Percentiles rank a stretch among this genome's conserved stretches.
phyloP scores from a whole-genome alignment of 345 rosid genomes.

The Alliaria petiolata region DNA sequence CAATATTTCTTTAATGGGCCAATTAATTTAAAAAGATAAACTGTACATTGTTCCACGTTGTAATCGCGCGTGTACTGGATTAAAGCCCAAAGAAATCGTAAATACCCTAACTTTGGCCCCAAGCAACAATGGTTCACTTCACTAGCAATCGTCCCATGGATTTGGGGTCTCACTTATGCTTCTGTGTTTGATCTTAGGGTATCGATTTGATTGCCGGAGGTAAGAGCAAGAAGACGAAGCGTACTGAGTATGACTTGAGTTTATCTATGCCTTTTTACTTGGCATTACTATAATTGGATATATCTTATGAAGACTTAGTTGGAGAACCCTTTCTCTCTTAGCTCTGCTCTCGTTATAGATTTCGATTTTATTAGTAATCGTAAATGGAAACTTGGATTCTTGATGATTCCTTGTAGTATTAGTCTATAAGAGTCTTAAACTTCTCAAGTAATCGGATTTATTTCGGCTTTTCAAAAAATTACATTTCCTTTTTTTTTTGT shows the following conservation, averaged over 20 bases:
- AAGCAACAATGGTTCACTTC: no score
- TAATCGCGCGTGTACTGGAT: no score
- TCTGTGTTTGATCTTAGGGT: no score
- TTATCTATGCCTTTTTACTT: background rate
- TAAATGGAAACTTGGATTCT: background rate
- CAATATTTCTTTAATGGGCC: background rate
- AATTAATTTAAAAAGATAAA: no score
- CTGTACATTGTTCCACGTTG: no score
- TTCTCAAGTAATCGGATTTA: background rate
- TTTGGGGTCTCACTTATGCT: background rate
- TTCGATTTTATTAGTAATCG: background rate
- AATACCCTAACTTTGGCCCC: no score
- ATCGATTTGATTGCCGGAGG: no score
- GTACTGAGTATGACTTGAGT: background rate
- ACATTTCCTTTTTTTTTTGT: background rate
- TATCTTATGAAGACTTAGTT: background rate
- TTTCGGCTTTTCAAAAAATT: background rate
- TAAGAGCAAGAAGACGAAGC: no score
- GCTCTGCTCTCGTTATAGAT: background rate
- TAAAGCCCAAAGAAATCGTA: no score
- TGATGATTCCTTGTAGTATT: background rate
- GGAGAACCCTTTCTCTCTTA: background rate
- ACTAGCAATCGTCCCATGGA: no score
- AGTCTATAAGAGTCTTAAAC: background rate
- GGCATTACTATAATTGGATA: background rate